These are phyloP conservation scores for Epichloe amarillans DNA, from an alignment of 2,329 filamentous ascomycete genomes.

Conservation along the genomic window DNA sequence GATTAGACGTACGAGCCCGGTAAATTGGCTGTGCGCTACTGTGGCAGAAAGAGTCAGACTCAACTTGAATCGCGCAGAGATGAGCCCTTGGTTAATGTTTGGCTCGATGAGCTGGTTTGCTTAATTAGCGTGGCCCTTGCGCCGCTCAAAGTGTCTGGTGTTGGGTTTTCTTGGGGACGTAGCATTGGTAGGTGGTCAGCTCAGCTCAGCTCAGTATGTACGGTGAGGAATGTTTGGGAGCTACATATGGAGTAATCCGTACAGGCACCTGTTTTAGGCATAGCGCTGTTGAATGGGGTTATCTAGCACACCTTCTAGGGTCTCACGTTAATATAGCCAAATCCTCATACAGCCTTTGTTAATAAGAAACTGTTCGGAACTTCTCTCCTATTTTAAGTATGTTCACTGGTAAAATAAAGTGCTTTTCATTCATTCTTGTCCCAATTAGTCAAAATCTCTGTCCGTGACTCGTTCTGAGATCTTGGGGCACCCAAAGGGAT, in stretches of 20 bases:
- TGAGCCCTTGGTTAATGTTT: not conserved
- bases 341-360: too few species aligned
- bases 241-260: constrained; percentile 5
- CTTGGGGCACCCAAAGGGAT: too few species aligned
- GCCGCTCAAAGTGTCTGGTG: not conserved
- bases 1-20: not conserved
- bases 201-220: constrained; percentile 5
- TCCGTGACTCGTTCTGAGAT: too few species aligned
- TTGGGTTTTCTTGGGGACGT: constrained; percentile 4
- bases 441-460: too few species aligned
- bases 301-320: too few species aligned
- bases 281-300: constrained; percentile 13
- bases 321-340: too few species aligned
- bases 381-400: too few species aligned
- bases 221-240: constrained; percentile 10
- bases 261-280: constrained; percentile 18
- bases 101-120: not conserved
- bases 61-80: not conserved
- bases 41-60: not conserved
- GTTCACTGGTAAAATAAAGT: too few species aligned
- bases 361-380: too few species aligned
- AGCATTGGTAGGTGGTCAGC: constrained; percentile 13
- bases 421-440: too few species aligned
- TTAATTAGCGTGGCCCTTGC: not conserved
- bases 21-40: not conserved